Conservation (phyloP, 2,329 filamentous ascomycete genomes). For the Aureobasidium musti region DNA sequence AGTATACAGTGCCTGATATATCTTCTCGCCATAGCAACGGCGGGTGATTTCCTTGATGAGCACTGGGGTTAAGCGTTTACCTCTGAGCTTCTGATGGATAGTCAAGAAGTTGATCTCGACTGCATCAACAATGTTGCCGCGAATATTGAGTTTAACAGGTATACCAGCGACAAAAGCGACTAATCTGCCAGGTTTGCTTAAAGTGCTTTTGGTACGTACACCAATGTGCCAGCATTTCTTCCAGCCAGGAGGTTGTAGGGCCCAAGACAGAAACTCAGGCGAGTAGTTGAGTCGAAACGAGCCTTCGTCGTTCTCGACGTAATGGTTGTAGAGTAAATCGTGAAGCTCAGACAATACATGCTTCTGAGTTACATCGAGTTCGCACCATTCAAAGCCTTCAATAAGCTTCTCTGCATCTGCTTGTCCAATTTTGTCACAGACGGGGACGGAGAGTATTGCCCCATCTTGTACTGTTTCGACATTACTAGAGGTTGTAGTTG, state of each 20-base stretch:
- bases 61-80: conserved; percentile 86
- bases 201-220: conserved; percentile 63
- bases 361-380: conserved; percentile 78
- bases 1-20: conserved; percentile 95
- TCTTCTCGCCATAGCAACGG: conserved; percentile 77
- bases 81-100: conserved; percentile 94
- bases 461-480: neutral
- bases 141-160: conserved; percentile 77
- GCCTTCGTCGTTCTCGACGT: conserved; percentile 94
- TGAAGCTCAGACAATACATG: conserved; percentile 83
- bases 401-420: conserved; percentile 69
- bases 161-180: conserved; percentile 96
- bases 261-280: conserved; percentile 84
- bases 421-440: conserved; percentile 36
- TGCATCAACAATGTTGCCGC: conserved; percentile 70
- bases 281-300: conserved; percentile 99
- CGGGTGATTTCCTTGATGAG: conserved; percentile 98
- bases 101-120: conserved; percentile 97
- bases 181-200: conserved; percentile 73
- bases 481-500: neutral
- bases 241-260: conserved; percentile 92
- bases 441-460: conserved; percentile 23
- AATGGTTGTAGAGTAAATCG: conserved; percentile 87
- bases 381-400: conserved; percentile 90
- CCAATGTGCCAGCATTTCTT: conserved; percentile 92